Evolutionary conservation across 345 rosid species (phyloP).

Genomic region (Erysimum cheiranthoides): DNA sequence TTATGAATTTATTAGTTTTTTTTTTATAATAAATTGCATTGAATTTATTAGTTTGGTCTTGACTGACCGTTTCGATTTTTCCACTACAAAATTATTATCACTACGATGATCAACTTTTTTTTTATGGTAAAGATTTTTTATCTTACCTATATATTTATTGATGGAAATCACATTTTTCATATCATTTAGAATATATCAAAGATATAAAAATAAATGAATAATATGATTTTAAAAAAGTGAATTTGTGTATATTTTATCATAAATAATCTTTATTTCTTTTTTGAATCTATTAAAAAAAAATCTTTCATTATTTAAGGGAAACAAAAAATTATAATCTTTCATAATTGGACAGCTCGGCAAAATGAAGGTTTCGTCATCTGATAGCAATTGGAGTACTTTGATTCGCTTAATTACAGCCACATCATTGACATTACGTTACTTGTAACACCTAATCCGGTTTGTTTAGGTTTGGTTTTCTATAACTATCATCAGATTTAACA

Average conservation of each 20-base stretch:
- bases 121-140: too few species aligned
- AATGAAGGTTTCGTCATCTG: conserved; percentile 34
- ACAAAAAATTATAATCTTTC: not conserved
- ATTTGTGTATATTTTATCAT: too few species aligned
- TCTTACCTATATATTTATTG: too few species aligned
- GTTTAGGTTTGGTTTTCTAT: not conserved
- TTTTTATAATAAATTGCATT: too few species aligned
- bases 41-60: conserved; percentile 17
- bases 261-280: too few species aligned
- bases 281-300: too few species aligned
- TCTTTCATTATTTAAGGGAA: too few species aligned
- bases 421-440: conserved; percentile 36
- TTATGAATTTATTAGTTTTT: conserved; percentile 12
- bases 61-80: not conserved
- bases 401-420: conserved; percentile 37
- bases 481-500: not conserved
- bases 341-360: conserved; percentile 20
- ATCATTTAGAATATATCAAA: not conserved
- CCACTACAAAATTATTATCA: not conserved
- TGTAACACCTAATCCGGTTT: conserved; percentile 23
- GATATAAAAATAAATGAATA: not conserved
- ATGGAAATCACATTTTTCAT: not conserved
- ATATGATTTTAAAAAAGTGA: too few species aligned
- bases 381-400: conserved; percentile 41
- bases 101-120: not conserved